Evolutionary conservation across 805 yeast species (phyloP).

Genomic region (Saccharomycopsis babjevae): DNA sequence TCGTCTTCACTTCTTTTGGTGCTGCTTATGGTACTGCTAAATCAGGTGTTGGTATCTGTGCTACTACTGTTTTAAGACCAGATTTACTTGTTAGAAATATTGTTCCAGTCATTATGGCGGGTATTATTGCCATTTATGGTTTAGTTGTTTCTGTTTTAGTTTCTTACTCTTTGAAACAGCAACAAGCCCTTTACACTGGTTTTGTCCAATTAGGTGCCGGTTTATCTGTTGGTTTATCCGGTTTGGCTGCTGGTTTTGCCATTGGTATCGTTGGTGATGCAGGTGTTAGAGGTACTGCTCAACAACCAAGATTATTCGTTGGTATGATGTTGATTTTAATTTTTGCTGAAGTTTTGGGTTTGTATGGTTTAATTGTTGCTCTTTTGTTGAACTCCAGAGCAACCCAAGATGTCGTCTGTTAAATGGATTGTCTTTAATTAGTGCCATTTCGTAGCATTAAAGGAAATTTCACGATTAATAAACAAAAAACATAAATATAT

Average conservation of each 20-base stretch:
- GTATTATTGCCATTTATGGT: constrained; percentile 98
- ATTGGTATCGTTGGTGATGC: constrained; percentile 99
- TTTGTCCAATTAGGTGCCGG: constrained; percentile 98
- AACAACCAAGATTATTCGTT: constrained; percentile 96
- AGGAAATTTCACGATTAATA: neutral
- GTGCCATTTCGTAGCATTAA: neutral
- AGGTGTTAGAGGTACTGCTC: constrained; percentile 97
- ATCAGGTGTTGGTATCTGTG: constrained; percentile 99
- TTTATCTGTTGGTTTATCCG: constrained; percentile 91
- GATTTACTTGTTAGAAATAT: constrained; percentile 87
- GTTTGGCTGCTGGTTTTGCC: constrained; percentile 98
- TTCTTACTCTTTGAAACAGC: constrained; percentile 78
- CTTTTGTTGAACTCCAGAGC: constrained; percentile 96
- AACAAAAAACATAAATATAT: neutral
- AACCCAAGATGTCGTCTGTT: constrained; percentile 80
- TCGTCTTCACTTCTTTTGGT: constrained; percentile 97
- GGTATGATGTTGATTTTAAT: constrained; percentile 97
- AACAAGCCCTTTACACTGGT: constrained; percentile 91
- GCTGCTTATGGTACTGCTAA: constrained; percentile 99
- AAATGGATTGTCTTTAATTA: constrained; percentile 22
- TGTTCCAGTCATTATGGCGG: constrained; percentile 98
- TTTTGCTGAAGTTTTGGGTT: constrained; percentile 98
- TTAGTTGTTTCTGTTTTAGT: constrained; percentile 92
- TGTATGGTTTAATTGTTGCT: constrained; percentile 97
- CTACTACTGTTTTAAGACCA: constrained; percentile 95